phyloP scores from a whole-genome alignment of 2,329 filamentous ascomycete species.

The Sporothrix brunneoviolacea region DNA sequence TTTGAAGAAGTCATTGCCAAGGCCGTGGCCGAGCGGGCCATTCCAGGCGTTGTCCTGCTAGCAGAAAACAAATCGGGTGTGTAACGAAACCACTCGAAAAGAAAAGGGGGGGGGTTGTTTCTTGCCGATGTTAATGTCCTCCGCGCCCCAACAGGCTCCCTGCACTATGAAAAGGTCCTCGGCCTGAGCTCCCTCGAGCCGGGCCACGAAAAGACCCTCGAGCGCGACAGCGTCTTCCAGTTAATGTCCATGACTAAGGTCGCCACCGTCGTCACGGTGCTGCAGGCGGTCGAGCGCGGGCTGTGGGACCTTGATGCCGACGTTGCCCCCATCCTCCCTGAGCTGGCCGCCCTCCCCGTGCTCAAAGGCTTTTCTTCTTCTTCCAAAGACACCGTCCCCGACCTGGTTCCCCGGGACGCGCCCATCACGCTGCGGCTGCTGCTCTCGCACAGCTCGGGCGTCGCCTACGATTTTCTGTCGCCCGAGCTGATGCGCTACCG shows the following conservation, averaged over 20 bases:
- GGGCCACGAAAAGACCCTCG: slow-evolving; percentile 14
- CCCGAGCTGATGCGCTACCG: slow-evolving; percentile 12
- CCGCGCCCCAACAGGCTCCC: too few species aligned
- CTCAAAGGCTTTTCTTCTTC: slow-evolving; percentile 8
- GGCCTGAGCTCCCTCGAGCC: slow-evolving; percentile 19
- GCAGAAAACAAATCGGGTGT: slow-evolving; percentile 17
- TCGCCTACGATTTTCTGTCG: slow-evolving; percentile 17
- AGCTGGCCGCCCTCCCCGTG: slow-evolving; percentile 17
- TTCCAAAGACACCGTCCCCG: neutral
- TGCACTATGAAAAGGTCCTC: slow-evolving; percentile 21
- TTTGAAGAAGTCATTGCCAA: slow-evolving; percentile 18
- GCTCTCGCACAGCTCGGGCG: slow-evolving; percentile 17
- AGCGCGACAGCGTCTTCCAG: slow-evolving; percentile 25
- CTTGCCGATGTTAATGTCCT: too few species aligned
- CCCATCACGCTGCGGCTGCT: slow-evolving; percentile 20
- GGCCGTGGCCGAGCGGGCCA: slow-evolving; percentile 17
- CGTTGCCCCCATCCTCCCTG: slow-evolving; percentile 24
- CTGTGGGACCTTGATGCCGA: slow-evolving; percentile 40
- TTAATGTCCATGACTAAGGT: slow-evolving; percentile 36
- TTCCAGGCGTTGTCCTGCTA: slow-evolving; percentile 20
- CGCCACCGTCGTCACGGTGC: slow-evolving; percentile 36
- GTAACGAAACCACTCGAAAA: too few species aligned
- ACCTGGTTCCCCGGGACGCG: slow-evolving; percentile 1
- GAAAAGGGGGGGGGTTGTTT: too few species aligned
- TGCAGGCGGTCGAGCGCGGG: slow-evolving; percentile 42